Conservation (phyloP, 129 eudicot species). For the Ambrosia trifida region DNA sequence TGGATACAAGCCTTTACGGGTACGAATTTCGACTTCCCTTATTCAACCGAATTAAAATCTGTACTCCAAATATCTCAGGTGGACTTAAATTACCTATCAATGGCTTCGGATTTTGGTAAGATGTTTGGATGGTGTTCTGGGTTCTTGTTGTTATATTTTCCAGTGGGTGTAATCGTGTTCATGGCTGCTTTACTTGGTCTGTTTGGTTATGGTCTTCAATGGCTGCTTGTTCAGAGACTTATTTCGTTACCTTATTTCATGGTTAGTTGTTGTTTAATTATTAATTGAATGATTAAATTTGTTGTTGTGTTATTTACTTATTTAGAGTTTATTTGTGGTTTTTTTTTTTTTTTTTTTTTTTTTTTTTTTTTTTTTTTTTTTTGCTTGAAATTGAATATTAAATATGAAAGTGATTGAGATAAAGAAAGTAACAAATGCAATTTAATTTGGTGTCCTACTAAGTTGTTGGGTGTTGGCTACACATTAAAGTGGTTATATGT, state of each 20-base stretch:
- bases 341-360: no score
- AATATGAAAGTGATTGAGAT: neutral
- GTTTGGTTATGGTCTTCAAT: slow-evolving; percentile 63
- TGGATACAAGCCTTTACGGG: slow-evolving; percentile 68
- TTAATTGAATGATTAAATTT: neutral
- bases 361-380: no score
- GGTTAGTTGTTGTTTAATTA: slow-evolving; percentile 36
- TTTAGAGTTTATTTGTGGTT: no score
- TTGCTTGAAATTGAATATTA: neutral
- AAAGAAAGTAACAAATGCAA: slow-evolving; percentile 15
- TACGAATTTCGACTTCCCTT: slow-evolving; percentile 64
- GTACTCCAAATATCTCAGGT: slow-evolving; percentile 46
- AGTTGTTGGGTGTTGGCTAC: slow-evolving; percentile 21
- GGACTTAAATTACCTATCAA: slow-evolving; percentile 52
- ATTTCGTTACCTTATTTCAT: slow-evolving; percentile 54
- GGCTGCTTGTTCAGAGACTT: slow-evolving; percentile 51
- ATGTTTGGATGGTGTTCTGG: slow-evolving; percentile 74
- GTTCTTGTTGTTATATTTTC: slow-evolving; percentile 39
- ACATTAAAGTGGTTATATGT: slow-evolving; percentile 3
- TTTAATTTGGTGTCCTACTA: slow-evolving; percentile 24
- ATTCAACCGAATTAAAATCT: slow-evolving; percentile 53
- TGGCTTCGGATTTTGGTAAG: slow-evolving; percentile 64
- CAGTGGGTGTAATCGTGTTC: slow-evolving; percentile 49
- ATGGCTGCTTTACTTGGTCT: slow-evolving; percentile 58
- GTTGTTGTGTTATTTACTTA: neutral